A percentile compares a stretch with the other conserved stretches of the same genome.
These are phyloP conservation scores for Pholiota molesta DNA, from an alignment of 768 basidiomycete genomes.

Conservation along the genomic window DNA sequence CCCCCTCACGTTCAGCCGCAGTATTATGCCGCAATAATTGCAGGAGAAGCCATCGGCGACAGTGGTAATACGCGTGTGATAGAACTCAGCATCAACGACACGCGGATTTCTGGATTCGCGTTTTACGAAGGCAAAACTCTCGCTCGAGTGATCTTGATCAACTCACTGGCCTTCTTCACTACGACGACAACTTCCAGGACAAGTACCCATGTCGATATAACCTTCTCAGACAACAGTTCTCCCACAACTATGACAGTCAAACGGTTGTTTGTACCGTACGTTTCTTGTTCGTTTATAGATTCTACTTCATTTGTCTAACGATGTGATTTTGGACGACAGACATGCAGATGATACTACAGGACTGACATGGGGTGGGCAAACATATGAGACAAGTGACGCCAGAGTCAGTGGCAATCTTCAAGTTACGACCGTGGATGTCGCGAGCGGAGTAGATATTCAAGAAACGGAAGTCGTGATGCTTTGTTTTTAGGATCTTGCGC, in stretches of 20 bases:
- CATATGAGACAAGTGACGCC: slow-evolving; percentile 54
- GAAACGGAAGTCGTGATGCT: slow-evolving; percentile 52
- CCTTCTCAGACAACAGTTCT: slow-evolving; percentile 31
- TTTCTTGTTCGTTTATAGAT: background rate
- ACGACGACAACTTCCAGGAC: slow-evolving; percentile 38
- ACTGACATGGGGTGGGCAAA: slow-evolving; percentile 61
- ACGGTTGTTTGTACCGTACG: slow-evolving; percentile 48
- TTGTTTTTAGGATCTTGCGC: background rate
- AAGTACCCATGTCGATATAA: slow-evolving; percentile 45
- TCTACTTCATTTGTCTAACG: background rate
- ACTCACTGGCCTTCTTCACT: slow-evolving; percentile 53
- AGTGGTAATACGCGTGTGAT: slow-evolving; percentile 42
- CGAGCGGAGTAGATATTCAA: slow-evolving; percentile 45
- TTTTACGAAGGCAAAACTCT: slow-evolving; percentile 53
- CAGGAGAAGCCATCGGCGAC: slow-evolving; percentile 57
- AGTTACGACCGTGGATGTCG: slow-evolving; percentile 30
- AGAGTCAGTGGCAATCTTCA: slow-evolving; percentile 38
- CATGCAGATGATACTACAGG: slow-evolving; percentile 53
- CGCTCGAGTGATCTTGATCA: slow-evolving; percentile 58
- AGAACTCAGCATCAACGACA: slow-evolving; percentile 52
- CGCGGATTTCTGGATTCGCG: slow-evolving; percentile 61
- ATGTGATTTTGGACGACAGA: slow-evolving; percentile 24
- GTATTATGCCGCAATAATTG: slow-evolving; percentile 68
- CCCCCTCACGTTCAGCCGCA: slow-evolving; percentile 65
- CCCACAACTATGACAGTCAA: slow-evolving; percentile 46